phyloP scores from a whole-genome alignment of 2,329 filamentous ascomycete genomes.

The Penicillium fuscoglaucum region DNA sequence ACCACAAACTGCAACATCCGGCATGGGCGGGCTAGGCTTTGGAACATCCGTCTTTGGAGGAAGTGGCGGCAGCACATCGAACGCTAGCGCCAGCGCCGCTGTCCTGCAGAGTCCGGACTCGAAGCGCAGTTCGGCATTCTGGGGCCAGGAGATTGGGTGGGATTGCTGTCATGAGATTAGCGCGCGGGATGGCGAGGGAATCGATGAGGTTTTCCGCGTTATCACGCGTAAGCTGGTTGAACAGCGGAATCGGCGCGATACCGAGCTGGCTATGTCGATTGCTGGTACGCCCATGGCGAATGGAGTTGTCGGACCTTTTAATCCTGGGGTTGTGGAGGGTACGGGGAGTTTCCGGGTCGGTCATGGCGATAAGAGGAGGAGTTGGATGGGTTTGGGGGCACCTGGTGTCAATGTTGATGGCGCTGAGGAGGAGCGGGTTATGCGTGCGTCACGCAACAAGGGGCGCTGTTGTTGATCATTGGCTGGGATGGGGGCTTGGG shows the following conservation, averaged over 20 bases:
- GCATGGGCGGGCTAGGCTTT: conserved; percentile 19
- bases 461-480: conserved; percentile 45
- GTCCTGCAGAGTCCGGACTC: conserved; percentile 41
- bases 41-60: conserved; percentile 21
- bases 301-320: conserved; percentile 47
- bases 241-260: conserved; percentile 59
- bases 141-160: conserved; percentile 92
- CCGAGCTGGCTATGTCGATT: conserved; percentile 48
- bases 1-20: conserved; percentile 58
- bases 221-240: conserved; percentile 83
- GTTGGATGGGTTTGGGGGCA: conserved; percentile 64
- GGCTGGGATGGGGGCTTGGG: background rate
- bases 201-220: conserved; percentile 93
- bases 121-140: conserved; percentile 55
- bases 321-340: conserved; percentile 46
- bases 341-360: conserved; percentile 62
- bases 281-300: conserved; percentile 46
- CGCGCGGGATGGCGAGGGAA: conserved; percentile 89
- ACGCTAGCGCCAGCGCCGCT: conserved; percentile 21
- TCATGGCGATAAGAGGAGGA: conserved; percentile 62
- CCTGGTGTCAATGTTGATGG: conserved; percentile 30
- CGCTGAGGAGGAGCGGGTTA: conserved; percentile 31
- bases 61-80: conserved; percentile 29
- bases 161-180: conserved; percentile 97
- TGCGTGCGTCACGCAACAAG: conserved; percentile 36